Evolutionary conservation across 768 basidiomycete species (phyloP).

Genomic region (Melanogaster broomeanus): DNA sequence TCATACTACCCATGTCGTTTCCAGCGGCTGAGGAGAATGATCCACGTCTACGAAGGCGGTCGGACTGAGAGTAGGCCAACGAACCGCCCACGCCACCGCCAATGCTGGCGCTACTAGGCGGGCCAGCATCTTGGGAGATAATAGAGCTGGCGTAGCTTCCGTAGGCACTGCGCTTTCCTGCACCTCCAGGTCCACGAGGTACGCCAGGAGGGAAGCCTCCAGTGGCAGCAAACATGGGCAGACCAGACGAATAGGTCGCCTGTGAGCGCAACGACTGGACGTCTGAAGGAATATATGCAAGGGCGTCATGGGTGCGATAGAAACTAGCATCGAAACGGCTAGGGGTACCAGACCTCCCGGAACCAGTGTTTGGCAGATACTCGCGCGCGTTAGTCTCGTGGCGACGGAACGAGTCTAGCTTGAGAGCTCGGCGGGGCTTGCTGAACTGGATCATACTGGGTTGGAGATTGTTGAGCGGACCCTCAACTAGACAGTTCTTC

Average conservation of each 20-base stretch:
- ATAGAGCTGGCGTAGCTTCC: slow-evolving; percentile 87
- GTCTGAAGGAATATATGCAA: slow-evolving; percentile 94
- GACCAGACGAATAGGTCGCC: slow-evolving; percentile 90
- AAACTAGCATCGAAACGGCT: slow-evolving; percentile 96
- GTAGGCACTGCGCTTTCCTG: slow-evolving; percentile 75
- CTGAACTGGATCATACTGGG: slow-evolving; percentile 99
- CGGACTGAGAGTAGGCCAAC: slow-evolving; percentile 89
- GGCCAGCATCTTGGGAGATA: slow-evolving; percentile 86
- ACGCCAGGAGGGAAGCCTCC: slow-evolving; percentile 71
- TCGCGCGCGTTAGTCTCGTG: slow-evolving; percentile 93
- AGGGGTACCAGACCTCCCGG: slow-evolving; percentile 78
- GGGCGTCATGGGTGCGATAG: slow-evolving; percentile 92
- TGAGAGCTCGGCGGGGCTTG: slow-evolving; percentile 90
- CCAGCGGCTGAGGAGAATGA: slow-evolving; percentile 80
- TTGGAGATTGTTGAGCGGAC: slow-evolving; percentile 94
- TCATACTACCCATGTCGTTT: slow-evolving; percentile 75
- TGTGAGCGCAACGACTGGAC: slow-evolving; percentile 96
- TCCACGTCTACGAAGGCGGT: slow-evolving; percentile 74
- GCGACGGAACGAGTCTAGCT: slow-evolving; percentile 92
- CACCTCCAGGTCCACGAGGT: slow-evolving; percentile 57
- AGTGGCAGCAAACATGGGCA: slow-evolving; percentile 78
- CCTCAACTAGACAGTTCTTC: slow-evolving; percentile 90
- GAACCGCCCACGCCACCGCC: slow-evolving; percentile 49
- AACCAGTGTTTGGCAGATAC: slow-evolving; percentile 45
- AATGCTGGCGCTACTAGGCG: slow-evolving; percentile 59